phyloP scores from a whole-genome alignment of 176 grass and related monocot genomes.

The Rhynchospora breviuscula region DNA sequence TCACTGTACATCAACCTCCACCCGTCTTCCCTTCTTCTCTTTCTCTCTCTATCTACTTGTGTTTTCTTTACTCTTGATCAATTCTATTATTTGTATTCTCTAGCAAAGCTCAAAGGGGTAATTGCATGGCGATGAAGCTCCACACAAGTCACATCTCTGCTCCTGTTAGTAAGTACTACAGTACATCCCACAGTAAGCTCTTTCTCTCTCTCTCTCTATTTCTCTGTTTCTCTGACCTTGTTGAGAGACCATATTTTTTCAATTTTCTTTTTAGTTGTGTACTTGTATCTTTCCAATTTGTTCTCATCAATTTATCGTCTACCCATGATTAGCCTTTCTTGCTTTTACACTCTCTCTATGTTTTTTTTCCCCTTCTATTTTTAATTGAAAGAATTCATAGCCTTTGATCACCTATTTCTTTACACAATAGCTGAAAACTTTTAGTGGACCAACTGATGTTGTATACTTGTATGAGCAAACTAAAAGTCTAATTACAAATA shows the following conservation, averaged over 20 bases:
- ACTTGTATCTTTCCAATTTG: constrained; percentile 2
- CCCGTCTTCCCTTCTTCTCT: background rate
- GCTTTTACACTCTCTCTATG: background rate
- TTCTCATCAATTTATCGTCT: background rate
- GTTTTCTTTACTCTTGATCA: background rate
- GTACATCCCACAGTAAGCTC: constrained; percentile 2
- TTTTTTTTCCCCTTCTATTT: background rate
- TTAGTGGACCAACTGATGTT: background rate
- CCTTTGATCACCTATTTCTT: background rate
- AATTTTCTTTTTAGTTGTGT: background rate
- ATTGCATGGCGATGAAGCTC: constrained; percentile 14
- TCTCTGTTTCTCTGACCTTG: background rate
- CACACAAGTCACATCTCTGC: constrained; percentile 19
- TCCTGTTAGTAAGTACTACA: background rate
- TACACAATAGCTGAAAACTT: background rate
- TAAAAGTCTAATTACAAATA: constrained; percentile 2
- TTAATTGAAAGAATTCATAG: background rate
- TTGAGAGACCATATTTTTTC: background rate
- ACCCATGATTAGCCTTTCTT: background rate
- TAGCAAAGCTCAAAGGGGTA: background rate
- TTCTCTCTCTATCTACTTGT: background rate
- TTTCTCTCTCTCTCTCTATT: background rate
- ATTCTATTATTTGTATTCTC: background rate
- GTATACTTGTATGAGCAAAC: background rate
- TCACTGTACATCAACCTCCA: constrained; percentile 18